These are phyloP conservation scores for Fagopyrum homotropicum DNA, from an alignment of 148 eudicot species.

Conservation along the genomic window DNA sequence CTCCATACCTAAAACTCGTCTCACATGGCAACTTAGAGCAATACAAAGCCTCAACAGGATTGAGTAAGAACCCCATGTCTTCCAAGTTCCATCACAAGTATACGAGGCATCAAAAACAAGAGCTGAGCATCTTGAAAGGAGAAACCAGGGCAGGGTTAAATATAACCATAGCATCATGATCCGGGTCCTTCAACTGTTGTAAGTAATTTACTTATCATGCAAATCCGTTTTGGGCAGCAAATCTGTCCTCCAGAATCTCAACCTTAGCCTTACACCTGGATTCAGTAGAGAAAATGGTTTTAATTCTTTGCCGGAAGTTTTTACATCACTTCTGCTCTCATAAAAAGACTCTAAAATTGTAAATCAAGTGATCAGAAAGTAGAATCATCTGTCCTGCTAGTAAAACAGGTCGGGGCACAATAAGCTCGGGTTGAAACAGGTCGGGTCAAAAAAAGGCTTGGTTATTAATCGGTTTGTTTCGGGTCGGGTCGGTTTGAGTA, in stretches of 20 bases:
- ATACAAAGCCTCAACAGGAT: background rate
- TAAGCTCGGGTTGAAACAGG: too few relatives aligned
- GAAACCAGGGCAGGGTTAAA: background rate
- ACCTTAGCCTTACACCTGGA: conserved; percentile 51
- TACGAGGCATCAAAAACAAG: background rate
- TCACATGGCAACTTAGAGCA: background rate
- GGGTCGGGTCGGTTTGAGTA: too few relatives aligned
- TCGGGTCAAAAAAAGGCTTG: too few relatives aligned
- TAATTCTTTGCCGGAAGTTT: background rate
- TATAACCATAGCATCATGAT: background rate
- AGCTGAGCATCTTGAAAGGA: background rate
- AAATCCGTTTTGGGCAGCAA: conserved; percentile 69
- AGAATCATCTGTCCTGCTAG: background rate
- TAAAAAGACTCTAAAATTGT: background rate
- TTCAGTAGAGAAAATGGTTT: conserved; percentile 9
- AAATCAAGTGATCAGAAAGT: background rate
- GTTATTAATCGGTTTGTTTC: too few relatives aligned
- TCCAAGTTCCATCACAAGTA: background rate
- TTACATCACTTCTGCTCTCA: background rate
- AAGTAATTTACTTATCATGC: conserved; percentile 47
- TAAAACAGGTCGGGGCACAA: background rate
- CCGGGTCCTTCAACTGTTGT: background rate
- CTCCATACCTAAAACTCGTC: background rate
- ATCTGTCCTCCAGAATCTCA: conserved; percentile 68
- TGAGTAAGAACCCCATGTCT: background rate